A percentile compares a stretch with the other conserved stretches of the same genome.
Evolutionary conservation across 345 rosid species (phyloP).

Genomic region (Pugionium cornutum): DNA sequence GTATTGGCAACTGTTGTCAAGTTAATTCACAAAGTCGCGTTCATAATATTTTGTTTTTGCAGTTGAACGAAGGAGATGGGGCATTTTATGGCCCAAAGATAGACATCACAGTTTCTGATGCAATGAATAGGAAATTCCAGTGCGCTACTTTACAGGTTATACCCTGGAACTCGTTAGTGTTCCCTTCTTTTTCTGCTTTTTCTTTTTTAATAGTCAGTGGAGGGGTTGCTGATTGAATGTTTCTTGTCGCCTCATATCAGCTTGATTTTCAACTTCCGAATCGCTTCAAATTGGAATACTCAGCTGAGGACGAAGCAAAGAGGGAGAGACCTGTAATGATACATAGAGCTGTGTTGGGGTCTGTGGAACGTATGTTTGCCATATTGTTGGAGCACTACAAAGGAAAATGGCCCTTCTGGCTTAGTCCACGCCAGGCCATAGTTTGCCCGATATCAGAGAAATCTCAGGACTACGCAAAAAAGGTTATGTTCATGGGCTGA

Average conservation of each 20-base stretch:
- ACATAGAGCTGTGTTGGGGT: constrained; percentile 93
- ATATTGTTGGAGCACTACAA: constrained; percentile 91
- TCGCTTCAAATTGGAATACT: constrained; percentile 76
- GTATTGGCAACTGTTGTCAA: constrained; percentile 41
- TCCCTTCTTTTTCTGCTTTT: neutral
- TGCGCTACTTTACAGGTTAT: constrained; percentile 95
- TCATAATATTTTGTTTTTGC: constrained; percentile 33
- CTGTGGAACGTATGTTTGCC: constrained; percentile 96
- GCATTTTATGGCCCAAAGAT: constrained; percentile 99
- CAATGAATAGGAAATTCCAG: constrained; percentile 87
- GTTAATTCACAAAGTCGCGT: constrained; percentile 13
- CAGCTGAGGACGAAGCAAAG: constrained; percentile 89
- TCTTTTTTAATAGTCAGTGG: constrained; percentile 1
- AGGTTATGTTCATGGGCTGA: constrained; percentile 46
- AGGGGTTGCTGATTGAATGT: constrained; percentile 31
- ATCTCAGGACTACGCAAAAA: constrained; percentile 62
- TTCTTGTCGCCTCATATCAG: constrained; percentile 49
- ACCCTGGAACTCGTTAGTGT: neutral
- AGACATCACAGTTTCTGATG: constrained; percentile 96
- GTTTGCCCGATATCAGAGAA: constrained; percentile 94
- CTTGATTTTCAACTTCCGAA: constrained; percentile 94
- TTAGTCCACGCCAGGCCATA: constrained; percentile 98
- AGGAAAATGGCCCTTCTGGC: constrained; percentile 99
- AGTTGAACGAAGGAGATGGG: constrained; percentile 93
- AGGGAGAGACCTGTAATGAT: constrained; percentile 84